Conservation (phyloP, 2,329 filamentous ascomycete genomes). For the Penicillium digitatum region DNA sequence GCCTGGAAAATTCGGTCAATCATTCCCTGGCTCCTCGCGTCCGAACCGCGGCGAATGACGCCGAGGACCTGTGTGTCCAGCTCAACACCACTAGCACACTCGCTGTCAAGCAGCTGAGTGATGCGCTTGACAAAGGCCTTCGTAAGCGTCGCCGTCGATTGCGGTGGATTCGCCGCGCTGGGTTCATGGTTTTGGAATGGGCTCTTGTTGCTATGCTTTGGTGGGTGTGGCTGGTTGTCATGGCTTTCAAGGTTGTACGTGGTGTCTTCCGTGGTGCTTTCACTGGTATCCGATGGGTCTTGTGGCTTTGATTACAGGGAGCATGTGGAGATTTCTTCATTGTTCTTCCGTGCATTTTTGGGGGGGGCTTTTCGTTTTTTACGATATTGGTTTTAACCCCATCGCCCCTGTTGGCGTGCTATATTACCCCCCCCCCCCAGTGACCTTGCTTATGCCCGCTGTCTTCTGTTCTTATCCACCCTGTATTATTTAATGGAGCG, state of each 20-base stretch:
- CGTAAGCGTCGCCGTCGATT: slow-evolving; percentile 70
- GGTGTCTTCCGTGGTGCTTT: slow-evolving; percentile 59
- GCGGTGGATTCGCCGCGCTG: slow-evolving; percentile 68
- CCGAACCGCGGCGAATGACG: slow-evolving; percentile 67
- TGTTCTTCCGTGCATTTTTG: neutral
- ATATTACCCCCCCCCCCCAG: slow-evolving; percentile 18
- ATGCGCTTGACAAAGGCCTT: slow-evolving; percentile 66
- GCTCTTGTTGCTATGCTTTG: slow-evolving; percentile 83
- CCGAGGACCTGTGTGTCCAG: slow-evolving; percentile 72
- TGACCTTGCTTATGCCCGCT: neutral
- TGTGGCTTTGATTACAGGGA: slow-evolving; percentile 61
- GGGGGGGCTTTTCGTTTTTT: neutral
- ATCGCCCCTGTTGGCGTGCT: slow-evolving; percentile 11
- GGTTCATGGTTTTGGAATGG: slow-evolving; percentile 86
- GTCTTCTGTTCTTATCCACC: neutral
- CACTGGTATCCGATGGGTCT: slow-evolving; percentile 68
- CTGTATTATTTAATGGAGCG: slow-evolving; percentile 7
- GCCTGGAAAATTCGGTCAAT: slow-evolving; percentile 46
- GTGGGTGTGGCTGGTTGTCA: slow-evolving; percentile 88
- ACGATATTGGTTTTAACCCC: neutral
- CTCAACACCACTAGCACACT: slow-evolving; percentile 73
- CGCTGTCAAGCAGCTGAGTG: slow-evolving; percentile 73
- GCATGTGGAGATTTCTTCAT: slow-evolving; percentile 11
- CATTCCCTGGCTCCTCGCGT: slow-evolving; percentile 56
- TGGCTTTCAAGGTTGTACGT: slow-evolving; percentile 64